Conservation (phyloP, 352 stramenopile species). For the Phytophthora lateralis region DNA sequence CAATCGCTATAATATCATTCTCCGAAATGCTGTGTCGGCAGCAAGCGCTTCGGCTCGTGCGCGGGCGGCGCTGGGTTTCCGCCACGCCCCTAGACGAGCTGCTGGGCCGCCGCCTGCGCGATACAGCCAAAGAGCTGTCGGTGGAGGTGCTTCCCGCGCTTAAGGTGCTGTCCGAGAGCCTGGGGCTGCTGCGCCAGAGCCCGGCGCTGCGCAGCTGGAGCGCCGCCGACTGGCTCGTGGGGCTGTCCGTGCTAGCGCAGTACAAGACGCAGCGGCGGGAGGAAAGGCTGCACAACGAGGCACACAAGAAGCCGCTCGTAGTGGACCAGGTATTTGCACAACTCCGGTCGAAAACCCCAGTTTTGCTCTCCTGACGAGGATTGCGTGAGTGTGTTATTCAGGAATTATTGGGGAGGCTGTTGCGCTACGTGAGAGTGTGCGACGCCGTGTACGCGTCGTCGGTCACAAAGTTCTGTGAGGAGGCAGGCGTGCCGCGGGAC, state of each 20-base stretch:
- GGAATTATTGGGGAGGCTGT: slow-evolving; percentile 34
- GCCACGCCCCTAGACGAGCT: slow-evolving; percentile 24
- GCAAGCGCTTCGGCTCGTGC: background rate
- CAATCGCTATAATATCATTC: slow-evolving; percentile 10
- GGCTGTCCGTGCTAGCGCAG: slow-evolving; percentile 74
- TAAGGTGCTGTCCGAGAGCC: slow-evolving; percentile 75
- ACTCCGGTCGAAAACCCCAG: background rate
- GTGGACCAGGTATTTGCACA: slow-evolving; percentile 24
- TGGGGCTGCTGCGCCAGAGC: slow-evolving; percentile 62
- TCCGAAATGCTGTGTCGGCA: slow-evolving; percentile 18
- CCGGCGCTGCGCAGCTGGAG: slow-evolving; percentile 73
- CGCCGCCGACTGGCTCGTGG: slow-evolving; percentile 81
- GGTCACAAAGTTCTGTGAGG: slow-evolving; percentile 51
- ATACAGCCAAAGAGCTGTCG: slow-evolving; percentile 47
- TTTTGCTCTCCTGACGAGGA: background rate
- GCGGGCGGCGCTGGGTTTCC: slow-evolving; percentile 5
- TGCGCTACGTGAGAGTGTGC: slow-evolving; percentile 66
- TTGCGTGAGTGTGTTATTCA: slow-evolving; percentile 1
- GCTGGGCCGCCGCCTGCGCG: slow-evolving; percentile 27
- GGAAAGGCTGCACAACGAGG: slow-evolving; percentile 28
- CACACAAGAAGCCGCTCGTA: slow-evolving; percentile 33
- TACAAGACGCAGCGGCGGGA: slow-evolving; percentile 61
- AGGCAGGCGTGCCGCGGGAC: slow-evolving; percentile 47
- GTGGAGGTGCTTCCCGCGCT: slow-evolving; percentile 75
- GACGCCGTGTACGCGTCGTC: slow-evolving; percentile 76